phyloP scores from a whole-genome alignment of 2,329 filamentous ascomycete species.

The Pyrenochaeta sp. region DNA sequence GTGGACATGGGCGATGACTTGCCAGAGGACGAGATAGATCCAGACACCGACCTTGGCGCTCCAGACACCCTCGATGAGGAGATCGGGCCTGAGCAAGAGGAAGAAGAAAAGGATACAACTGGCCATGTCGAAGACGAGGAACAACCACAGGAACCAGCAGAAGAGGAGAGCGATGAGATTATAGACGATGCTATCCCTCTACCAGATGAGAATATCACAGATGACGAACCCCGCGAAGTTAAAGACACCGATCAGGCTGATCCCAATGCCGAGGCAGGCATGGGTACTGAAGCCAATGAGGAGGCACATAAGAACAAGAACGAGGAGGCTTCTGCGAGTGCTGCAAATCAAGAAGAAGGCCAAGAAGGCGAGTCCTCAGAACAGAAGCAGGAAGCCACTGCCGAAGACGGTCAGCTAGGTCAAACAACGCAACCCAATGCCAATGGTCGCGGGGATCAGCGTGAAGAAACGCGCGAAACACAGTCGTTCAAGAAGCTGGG shows the following conservation, averaged over 20 bases:
- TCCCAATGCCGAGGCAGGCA: slow-evolving; percentile 66
- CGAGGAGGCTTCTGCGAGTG: slow-evolving; percentile 64
- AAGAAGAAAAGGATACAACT: slow-evolving; percentile 47
- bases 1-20: slow-evolving; percentile 49
- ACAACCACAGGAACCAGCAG: slow-evolving; percentile 56
- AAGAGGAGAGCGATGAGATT: slow-evolving; percentile 58
- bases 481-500: slow-evolving; percentile 94
- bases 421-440: slow-evolving; percentile 47
- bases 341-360: slow-evolving; percentile 70
- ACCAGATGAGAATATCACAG: slow-evolving; percentile 62
- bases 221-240: slow-evolving; percentile 56
- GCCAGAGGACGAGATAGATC: slow-evolving; percentile 43
- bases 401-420: slow-evolving; percentile 66
- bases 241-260: slow-evolving; percentile 61
- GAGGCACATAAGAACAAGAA: slow-evolving; percentile 63
- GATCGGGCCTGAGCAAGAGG: slow-evolving; percentile 43
- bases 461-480: slow-evolving; percentile 55
- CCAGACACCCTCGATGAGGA: slow-evolving; percentile 47
- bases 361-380: slow-evolving; percentile 71
- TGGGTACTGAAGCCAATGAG: slow-evolving; percentile 71
- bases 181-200: slow-evolving; percentile 48
- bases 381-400: slow-evolving; percentile 69
- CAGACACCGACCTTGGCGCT: slow-evolving; percentile 38
- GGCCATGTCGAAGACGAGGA: slow-evolving; percentile 49
- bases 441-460: slow-evolving; percentile 46